Percentiles rank a stretch among this genome's conserved stretches.
phyloP scores from a whole-genome alignment of 2,329 filamentous ascomycete genomes.

The Kalmusia sp. region DNA sequence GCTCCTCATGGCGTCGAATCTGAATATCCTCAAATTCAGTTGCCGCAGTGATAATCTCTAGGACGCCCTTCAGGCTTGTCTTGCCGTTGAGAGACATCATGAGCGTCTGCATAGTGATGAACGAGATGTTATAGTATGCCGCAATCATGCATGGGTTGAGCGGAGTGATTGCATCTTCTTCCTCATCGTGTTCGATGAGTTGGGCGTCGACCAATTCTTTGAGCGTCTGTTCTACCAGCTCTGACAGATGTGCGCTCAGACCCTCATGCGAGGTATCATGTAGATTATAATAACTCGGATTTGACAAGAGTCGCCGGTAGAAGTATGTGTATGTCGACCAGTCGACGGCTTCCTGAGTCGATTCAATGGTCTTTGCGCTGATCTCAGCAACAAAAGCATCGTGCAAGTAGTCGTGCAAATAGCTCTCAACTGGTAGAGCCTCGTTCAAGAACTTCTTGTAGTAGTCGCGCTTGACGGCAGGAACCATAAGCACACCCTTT shows the following conservation, averaged over 20 bases:
- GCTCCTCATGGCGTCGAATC: slow-evolving; percentile 90
- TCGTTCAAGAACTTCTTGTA: slow-evolving; percentile 99
- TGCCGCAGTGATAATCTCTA: slow-evolving; percentile 96
- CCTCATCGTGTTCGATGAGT: slow-evolving; percentile 94
- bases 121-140: slow-evolving; percentile 99
- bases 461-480: slow-evolving; percentile 92
- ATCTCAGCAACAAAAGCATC: slow-evolving; percentile 98
- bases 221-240: slow-evolving; percentile 90
- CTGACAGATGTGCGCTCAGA: slow-evolving; percentile 91
- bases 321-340: slow-evolving; percentile 99
- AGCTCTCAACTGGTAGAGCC: slow-evolving; percentile 92
- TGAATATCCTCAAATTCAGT: slow-evolving; percentile 97
- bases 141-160: slow-evolving; percentile 98
- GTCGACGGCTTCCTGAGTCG: slow-evolving; percentile 95
- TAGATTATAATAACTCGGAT: slow-evolving; percentile 95
- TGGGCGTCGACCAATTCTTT: slow-evolving; percentile 91
- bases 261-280: slow-evolving; percentile 89
- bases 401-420: slow-evolving; percentile 88
- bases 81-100: slow-evolving; percentile 85
- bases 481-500: slow-evolving; percentile 95
- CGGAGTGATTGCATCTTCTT: slow-evolving; percentile 81
- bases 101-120: slow-evolving; percentile 99
- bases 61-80: slow-evolving; percentile 94
- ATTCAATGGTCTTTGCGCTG: slow-evolving; percentile 93
- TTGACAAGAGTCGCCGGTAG: slow-evolving; percentile 91